Evolutionary conservation across 495 filamentous ascomycete genomes (phyloP).

Genomic region (Aspergillus haitiensis): DNA sequence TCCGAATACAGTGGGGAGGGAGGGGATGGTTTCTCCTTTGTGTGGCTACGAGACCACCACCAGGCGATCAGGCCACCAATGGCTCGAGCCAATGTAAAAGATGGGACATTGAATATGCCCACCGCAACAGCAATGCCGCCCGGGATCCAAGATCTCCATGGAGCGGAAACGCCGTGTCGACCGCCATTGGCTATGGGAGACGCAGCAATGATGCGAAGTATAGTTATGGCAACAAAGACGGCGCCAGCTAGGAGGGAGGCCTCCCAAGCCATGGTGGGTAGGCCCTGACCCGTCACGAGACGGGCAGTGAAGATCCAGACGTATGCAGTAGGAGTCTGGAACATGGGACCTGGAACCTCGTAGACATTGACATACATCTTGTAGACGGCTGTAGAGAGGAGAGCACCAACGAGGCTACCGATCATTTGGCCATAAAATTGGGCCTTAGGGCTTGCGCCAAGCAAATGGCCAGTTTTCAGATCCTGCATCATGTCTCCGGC

Average conservation of each 20-base stretch:
- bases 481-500: constrained; percentile 99
- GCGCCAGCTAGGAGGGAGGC: constrained; percentile 70
- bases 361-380: constrained; percentile 90
- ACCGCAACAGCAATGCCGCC: constrained; percentile 96
- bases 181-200: constrained; percentile 37
- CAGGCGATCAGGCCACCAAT: constrained; percentile 82
- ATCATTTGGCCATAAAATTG: constrained; percentile 98
- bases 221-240: constrained; percentile 69
- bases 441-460: constrained; percentile 88
- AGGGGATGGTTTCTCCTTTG: constrained; percentile 8
- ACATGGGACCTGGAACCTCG: constrained; percentile 78
- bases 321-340: constrained; percentile 91
- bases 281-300: constrained; percentile 87
- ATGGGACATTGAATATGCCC: constrained; percentile 97
- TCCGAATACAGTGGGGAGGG: neutral
- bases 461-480: constrained; percentile 91
- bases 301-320: constrained; percentile 97
- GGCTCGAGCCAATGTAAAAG: constrained; percentile 87
- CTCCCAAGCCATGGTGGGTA: constrained; percentile 78
- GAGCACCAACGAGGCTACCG: constrained; percentile 81
- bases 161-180: constrained; percentile 28
- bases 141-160: constrained; percentile 60
- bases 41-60: constrained; percentile 56
- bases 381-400: constrained; percentile 86
- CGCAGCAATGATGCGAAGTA: constrained; percentile 59